Evolutionary conservation across 2,329 filamentous ascomycete species (phyloP).

Genomic region (Microsporum audouinii): DNA sequence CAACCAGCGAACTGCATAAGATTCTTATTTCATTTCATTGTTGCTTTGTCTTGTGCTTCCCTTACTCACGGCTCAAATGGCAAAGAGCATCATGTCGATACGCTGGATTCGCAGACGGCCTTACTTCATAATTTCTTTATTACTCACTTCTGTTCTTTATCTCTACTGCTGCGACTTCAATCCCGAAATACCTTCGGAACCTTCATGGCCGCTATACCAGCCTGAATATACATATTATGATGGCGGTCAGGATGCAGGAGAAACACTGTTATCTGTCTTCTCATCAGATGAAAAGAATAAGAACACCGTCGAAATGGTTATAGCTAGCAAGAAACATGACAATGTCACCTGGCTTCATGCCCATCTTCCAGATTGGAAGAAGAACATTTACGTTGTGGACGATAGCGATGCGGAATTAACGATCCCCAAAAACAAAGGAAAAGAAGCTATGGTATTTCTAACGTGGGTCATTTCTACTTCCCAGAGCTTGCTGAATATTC

Average conservation of each 20-base stretch:
- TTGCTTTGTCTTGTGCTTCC: background rate
- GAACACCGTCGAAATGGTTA: slow-evolving; percentile 57
- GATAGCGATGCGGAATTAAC: slow-evolving; percentile 41
- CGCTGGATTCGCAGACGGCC: background rate
- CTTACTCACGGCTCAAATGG: background rate
- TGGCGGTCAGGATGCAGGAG: background rate
- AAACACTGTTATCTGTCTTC: background rate
- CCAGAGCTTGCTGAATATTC: background rate
- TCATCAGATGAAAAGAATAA: slow-evolving; percentile 40
- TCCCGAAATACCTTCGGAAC: background rate
- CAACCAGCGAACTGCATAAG: background rate
- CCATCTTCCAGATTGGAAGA: slow-evolving; percentile 37
- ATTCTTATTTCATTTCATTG: background rate
- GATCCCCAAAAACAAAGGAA: slow-evolving; percentile 48
- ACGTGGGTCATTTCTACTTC: slow-evolving; percentile 23
- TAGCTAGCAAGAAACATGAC: slow-evolving; percentile 31
- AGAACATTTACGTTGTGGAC: slow-evolving; percentile 46
- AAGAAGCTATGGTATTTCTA: slow-evolving; percentile 52
- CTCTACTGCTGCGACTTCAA: background rate
- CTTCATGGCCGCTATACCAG: background rate
- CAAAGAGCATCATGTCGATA: background rate
- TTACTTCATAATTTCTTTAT: background rate
- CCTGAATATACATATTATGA: background rate
- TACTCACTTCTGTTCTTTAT: background rate
- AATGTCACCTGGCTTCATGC: slow-evolving; percentile 32